Evolutionary conservation across 108 stramenopile genomes (phyloP).

Genomic region (Fragilaria radians): DNA sequence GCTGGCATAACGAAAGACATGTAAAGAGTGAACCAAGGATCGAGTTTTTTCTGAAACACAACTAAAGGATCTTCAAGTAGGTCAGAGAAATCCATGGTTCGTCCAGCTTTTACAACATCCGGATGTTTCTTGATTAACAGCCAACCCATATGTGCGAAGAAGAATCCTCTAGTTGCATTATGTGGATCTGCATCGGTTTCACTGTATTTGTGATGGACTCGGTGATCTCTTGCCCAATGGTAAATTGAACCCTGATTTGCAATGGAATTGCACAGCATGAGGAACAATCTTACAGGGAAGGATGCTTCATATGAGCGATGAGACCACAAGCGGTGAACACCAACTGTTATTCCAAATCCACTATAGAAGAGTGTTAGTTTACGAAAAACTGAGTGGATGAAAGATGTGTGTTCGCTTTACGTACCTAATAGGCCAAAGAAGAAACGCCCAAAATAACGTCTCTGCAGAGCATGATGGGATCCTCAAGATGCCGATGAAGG

Average conservation of each 20-base stretch:
- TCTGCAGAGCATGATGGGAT: slow-evolving; percentile 55
- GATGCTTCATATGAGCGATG: slow-evolving; percentile 94
- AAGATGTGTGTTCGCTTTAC: slow-evolving; percentile 6
- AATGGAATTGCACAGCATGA: slow-evolving; percentile 97
- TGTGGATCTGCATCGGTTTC: slow-evolving; percentile 99
- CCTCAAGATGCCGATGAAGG: slow-evolving; percentile 63
- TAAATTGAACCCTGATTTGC: slow-evolving; percentile 98
- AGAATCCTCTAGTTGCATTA: slow-evolving; percentile 98
- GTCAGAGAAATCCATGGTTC: slow-evolving; percentile 91
- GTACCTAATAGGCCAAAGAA: slow-evolving; percentile 95
- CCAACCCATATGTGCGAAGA: slow-evolving; percentile 99
- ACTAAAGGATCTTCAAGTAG: slow-evolving; percentile 89
- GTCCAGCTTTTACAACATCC: slow-evolving; percentile 90
- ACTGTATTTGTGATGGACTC: slow-evolving; percentile 98
- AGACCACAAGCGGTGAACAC: slow-evolving; percentile 96
- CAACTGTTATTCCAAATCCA: slow-evolving; percentile 97
- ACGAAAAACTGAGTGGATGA: background rate
- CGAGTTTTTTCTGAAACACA: slow-evolving; percentile 87
- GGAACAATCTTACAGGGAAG: slow-evolving; percentile 69
- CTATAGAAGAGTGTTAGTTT: slow-evolving; percentile 14
- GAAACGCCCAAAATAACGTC: slow-evolving; percentile 91
- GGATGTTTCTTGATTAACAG: slow-evolving; percentile 97
- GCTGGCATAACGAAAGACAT: slow-evolving; percentile 99
- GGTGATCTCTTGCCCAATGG: slow-evolving; percentile 97
- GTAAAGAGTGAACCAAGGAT: slow-evolving; percentile 97